A percentile compares a stretch with the other conserved stretches of the same genome.
phyloP scores from a whole-genome alignment of 2,329 filamentous ascomycete species.

The Beauveria medogensis region DNA sequence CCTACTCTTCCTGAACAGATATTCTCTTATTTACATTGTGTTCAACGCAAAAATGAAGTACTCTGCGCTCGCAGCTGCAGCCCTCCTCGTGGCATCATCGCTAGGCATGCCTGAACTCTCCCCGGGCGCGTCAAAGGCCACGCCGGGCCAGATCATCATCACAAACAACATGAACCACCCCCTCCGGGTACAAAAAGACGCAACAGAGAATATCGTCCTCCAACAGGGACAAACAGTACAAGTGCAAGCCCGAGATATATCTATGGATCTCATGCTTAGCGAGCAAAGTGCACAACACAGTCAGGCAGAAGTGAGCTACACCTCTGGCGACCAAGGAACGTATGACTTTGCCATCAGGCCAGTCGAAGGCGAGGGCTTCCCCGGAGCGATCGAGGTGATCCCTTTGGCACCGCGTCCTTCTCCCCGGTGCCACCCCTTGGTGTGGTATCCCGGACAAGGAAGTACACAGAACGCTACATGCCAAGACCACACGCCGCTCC shows the following conservation, averaged over 20 bases:
- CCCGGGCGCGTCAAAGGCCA: neutral
- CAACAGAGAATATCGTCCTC: neutral
- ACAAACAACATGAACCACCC: neutral
- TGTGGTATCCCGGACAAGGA: conserved; percentile 6
- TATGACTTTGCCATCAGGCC: neutral
- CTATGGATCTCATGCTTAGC: neutral
- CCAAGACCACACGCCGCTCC: neutral
- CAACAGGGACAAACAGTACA: neutral
- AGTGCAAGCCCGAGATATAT: neutral
- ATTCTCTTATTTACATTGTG: neutral
- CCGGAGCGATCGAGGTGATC: neutral
- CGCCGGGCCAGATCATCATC: neutral
- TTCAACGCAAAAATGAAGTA: neutral
- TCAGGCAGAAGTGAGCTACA: neutral
- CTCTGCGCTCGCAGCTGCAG: neutral
- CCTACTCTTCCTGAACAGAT: neutral
- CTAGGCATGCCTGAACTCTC: neutral
- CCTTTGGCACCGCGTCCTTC: neutral
- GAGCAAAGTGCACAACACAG: neutral
- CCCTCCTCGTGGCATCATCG: neutral
- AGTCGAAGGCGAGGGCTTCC: neutral
- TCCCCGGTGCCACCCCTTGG: neutral
- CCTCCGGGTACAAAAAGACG: neutral
- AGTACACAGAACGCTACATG: neutral
- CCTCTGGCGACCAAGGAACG: neutral